Percentiles rank a stretch among this genome's conserved stretches.
phyloP scores from a whole-genome alignment of 83 land plant genomes.

The Larix sibirica region DNA sequence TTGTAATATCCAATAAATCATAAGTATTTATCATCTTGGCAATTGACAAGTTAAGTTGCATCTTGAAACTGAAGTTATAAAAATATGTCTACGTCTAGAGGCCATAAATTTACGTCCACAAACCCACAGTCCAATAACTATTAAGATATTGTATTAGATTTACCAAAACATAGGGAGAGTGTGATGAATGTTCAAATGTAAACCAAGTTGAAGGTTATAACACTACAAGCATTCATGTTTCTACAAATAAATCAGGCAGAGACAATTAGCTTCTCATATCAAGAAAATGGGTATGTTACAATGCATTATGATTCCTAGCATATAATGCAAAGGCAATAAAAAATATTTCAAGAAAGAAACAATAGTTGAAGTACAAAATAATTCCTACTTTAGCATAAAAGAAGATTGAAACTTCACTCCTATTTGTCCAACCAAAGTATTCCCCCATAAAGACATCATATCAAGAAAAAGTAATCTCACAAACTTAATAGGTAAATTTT shows the following conservation, averaged over 20 bases:
- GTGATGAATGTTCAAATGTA: not conserved
- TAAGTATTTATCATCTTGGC: not conserved
- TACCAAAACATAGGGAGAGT: slow-evolving; percentile 9
- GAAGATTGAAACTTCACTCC: too few species aligned
- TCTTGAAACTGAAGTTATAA: not conserved
- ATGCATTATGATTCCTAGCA: too few species aligned
- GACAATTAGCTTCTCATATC: too few species aligned
- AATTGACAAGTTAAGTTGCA: not conserved
- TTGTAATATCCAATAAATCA: not conserved
- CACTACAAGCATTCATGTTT: slow-evolving; percentile 5
- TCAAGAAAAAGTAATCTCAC: too few species aligned
- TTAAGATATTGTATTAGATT: not conserved
- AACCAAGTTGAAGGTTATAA: slow-evolving; percentile 4
- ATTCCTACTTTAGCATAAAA: too few species aligned
- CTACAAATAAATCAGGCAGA: not conserved
- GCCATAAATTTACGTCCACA: not conserved
- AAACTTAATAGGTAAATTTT: too few species aligned
- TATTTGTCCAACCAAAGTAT: too few species aligned
- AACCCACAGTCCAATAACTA: not conserved
- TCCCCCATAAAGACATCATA: too few species aligned
- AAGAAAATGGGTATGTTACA: too few species aligned
- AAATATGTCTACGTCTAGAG: not conserved
- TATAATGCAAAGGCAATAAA: too few species aligned
- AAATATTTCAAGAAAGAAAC: too few species aligned
- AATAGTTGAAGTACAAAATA: too few species aligned